Evolutionary conservation across 129 eudicot genomes (phyloP), one percentile per base, ranked within the genome.

Genomic region (Apium graveolens): DNA sequence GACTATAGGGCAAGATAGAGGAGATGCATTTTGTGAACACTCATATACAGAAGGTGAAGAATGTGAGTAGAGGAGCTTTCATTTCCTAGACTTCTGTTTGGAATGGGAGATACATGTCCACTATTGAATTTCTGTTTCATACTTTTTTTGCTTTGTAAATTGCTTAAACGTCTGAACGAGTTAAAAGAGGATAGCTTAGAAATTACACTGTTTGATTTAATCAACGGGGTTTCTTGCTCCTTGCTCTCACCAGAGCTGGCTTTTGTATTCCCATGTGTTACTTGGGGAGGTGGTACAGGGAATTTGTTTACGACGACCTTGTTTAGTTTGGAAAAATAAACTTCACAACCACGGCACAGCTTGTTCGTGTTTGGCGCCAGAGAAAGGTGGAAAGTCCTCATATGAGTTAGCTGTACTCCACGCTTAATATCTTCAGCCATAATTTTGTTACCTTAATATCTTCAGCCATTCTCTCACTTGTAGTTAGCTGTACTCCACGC

Each of bases 391-490:
- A n/a, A n/a, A n/a, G n/a, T n/a, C n/a, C n/a, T n/a, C n/a, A n/a
- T n/a, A n/a, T n/a, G n/a, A n/a, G n/a, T n/a, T n/a, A n/a, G n/a
- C n/a, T n/a, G n/a, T n/a, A n/a, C n/a, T n/a, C n/a, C n/a, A n/a
- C n/a, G n/a, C n/a, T n/a, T n/a, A n/a, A n/a, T n/a, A n/a, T n/a
- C n/a, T n/a, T n/a, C n/a, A n/a, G n/a, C n/a, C n/a, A 12, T 49
- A 31, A 76, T 42, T 45, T 73, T 20, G 60, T 63, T 80, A 95
- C 98, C 96, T 95, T 91, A 69, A 95, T 86, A 45, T 95, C 98
- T 90, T 95, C 98, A 26, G 97, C 96, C 97, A 95, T 95, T 84
- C 96, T 90, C 83, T 95, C 97, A 79, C 98, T 95, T 62, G 97
- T 91, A 17, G 98, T 95, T 74, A 95, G 84, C 76, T 91, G 96